Evolutionary conservation across 148 eudicot species (phyloP), one percentile per base, ranked within the genome.

Genomic region (Camellia granthamiana): DNA sequence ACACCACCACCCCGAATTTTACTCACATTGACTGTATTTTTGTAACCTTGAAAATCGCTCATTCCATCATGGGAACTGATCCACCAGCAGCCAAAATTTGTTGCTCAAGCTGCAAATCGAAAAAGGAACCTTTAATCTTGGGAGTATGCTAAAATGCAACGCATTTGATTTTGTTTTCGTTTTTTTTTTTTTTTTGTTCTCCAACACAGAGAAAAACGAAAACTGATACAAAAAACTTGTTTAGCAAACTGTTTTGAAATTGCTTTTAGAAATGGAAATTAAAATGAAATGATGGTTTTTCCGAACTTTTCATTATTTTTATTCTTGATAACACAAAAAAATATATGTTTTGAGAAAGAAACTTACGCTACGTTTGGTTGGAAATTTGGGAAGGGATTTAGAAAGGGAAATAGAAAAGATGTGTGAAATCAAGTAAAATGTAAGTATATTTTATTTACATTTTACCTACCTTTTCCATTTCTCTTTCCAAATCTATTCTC

Each of bases 11-110:
- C 79, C 47, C 59, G 3, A 51, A 61, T 30, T 61, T 49, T 71
- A 42, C 70, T 70, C 41, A 72, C 54, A 7, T 41, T 71, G 51
- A 58, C 38, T 42, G 5, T 52, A 14, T 58, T 43, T 65, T 12
- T 10, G 1, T 2, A n/a, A 56, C n/a, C 21, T 71, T 4, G n/a
- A 8, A 18, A 55, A 15, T 47, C 30, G 69, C 18, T 78, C 79
- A 81, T 47, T 84, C 88, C 80, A 87, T 51, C 69, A 84, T 21
- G 21, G 97, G 94, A 83, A 91, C 80, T 55, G 89, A 70, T 54
- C 97, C 97, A 55, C 97, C 94, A 73, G 91, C 90, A 16, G 85
- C 87, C 79, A 90, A 79, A 69, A 93, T 87, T 85, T 90, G 93
- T 82, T 86, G 92, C 89, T 92, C 91, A 86, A 92, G 75, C 97